phyloP scores from a whole-genome alignment of 2,329 filamentous ascomycete species.

The Colletotrichum ledebouriae region DNA sequence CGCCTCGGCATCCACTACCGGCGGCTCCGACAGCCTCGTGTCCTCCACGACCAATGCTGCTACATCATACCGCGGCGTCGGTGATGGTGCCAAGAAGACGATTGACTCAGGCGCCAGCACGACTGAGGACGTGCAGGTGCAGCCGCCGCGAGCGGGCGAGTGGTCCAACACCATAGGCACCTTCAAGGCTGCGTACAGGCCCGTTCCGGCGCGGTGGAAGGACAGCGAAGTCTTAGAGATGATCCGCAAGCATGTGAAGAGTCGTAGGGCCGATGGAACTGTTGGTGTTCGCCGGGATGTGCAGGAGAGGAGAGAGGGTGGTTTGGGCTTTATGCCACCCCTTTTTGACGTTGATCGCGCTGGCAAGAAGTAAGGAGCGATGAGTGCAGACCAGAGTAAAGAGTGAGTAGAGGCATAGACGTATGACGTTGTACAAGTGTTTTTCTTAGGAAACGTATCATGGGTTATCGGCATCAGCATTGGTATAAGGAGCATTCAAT shows the following conservation, averaged over 20 bases:
- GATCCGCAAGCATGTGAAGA: constrained; percentile 83
- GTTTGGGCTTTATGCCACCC: constrained; percentile 70
- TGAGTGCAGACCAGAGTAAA: background rate
- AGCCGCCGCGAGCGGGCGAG: constrained; percentile 72
- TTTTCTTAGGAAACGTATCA: background rate
- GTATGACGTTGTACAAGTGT: background rate
- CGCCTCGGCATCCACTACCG: constrained; percentile 54
- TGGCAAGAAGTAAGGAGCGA: constrained; percentile 12
- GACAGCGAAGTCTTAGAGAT: constrained; percentile 83
- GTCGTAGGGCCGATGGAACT: constrained; percentile 62
- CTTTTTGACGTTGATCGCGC: constrained; percentile 48
- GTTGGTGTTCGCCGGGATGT: constrained; percentile 47
- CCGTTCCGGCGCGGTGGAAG: constrained; percentile 88
- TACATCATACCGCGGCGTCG: constrained; percentile 32
- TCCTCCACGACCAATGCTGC: constrained; percentile 45
- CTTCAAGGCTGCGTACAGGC: constrained; percentile 93
- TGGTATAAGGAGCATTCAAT: constrained; percentile 4
- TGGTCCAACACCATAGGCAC: constrained; percentile 97
- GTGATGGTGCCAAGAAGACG: constrained; percentile 32
- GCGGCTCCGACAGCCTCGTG: constrained; percentile 5
- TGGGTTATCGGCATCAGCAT: background rate
- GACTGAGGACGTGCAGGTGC: constrained; percentile 42
- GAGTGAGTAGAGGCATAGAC: background rate
- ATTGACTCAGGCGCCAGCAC: constrained; percentile 45
- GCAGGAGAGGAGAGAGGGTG: constrained; percentile 52